Base-by-base conservation (phyloP, 2,329 filamentous ascomycete species). In the Coniochaeta sp. region DNA sequence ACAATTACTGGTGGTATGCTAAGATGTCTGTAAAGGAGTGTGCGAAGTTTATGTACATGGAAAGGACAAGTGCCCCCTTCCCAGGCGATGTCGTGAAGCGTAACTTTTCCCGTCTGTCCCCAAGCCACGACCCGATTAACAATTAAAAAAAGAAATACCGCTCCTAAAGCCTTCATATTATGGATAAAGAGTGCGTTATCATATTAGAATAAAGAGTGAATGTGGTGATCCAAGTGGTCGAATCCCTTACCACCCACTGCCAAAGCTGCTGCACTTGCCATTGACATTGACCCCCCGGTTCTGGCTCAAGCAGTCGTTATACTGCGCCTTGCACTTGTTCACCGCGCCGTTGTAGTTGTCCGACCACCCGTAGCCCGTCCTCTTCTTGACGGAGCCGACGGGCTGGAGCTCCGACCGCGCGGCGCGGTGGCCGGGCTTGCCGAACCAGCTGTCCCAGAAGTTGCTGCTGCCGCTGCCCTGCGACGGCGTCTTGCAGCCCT, bases 241-340 rank as follows among this genome's bases (percentile, higher is more conserved):
- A 24, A 14, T 12, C 22, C 43, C 19, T 47, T 36, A 67, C 63
- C 66, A 68, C 43, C 59, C 61, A 24, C 31, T 40, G 40, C 72
- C 72, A 62, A 69, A 80, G 54, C 61, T 71, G 40, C 64, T 66
- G 68, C 80, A 83, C 65, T 79, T 76, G 36, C 70, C 68, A 8
- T 63, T 64, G 5, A 69, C 72, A 44, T 71, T 71, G 33, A 77
- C 70, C 14, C 69, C 64, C 62, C 66, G 68, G 69, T 84, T 83
- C 31, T 71, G 68, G 16, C 40, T 56, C 61, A 81, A 65, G 63
- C 81, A 84, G 66, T 82, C 80, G 3, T 64, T 64, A 65, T 80
- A 80, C 73, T 84, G 81, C 22, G 72, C 70, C 61, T 73, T 70
- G 69, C 81, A 84, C 68, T 81, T 80, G 59, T 65, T 67, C 22